Base-by-base conservation (phyloP, 176 grass and related monocot species). In the Lolium perenne region DNA sequence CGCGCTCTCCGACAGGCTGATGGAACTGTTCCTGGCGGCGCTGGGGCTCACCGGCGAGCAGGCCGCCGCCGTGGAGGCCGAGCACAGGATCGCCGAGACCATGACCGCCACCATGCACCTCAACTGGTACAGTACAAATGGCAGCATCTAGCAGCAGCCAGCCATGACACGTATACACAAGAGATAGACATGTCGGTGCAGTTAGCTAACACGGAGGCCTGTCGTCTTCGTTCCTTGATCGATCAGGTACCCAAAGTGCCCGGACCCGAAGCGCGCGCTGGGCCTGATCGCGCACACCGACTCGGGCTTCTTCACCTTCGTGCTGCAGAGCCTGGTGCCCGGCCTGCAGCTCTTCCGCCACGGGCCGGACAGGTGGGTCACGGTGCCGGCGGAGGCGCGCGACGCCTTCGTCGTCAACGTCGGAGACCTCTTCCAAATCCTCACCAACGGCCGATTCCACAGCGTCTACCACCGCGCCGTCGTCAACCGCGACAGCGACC, bases 201-300 rank as follows among this genome's bases (percentile, higher is more conserved):
- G 35, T 20, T 20, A 11, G 18, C 14, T 82, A 53, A 82, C 80
- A 16, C 66, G 32, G 80, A 38, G 62, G 7, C 51, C 17, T 67
- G 79, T 75, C 46, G 61, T 74, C 12, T 9, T 78, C 29, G n/a
- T 74, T 23, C 46, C 32, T 35, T 35, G 32, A 35, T 56, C 82
- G 32, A 35, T 56, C 82, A 94, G 92, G 49, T 98, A 98, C 48
- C 97, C 97, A 7, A 76, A 81, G 29, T 99, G 97, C 89, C 97
- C 97, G 21, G 97, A 99, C 80, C 97, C 97, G 7, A 85, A 83
- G 32, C 94, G 92, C 1, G 94, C 97, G 26, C 86, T 99, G 76
- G 97, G 97, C 4, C 88, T 99, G 5, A 95, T 95, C 45, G 84
- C 94, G 29, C 97, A 99, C 92, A 99, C 97, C 3, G 97, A 99